These are phyloP conservation scores for Diaporthe sp. DNA, from an alignment of 2,329 filamentous ascomycete genomes.

Conservation along the genomic window DNA sequence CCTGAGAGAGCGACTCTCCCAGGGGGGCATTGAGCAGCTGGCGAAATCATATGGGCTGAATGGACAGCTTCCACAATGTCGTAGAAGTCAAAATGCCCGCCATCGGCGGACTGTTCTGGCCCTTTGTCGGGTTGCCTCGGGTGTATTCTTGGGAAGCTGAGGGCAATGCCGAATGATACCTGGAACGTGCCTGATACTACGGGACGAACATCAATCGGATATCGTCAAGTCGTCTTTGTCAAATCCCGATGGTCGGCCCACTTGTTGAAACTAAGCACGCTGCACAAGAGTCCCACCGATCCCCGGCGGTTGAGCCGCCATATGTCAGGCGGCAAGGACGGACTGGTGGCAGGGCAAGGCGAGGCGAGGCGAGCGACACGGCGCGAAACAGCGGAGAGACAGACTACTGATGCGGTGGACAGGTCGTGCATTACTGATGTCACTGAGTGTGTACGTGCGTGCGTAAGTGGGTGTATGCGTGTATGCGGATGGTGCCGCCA, in stretches of 20 bases:
- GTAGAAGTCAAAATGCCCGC: not conserved
- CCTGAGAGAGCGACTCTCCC: not conserved
- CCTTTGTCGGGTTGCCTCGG: not conserved
- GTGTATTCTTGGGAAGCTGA: not conserved
- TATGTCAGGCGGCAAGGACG: not conserved
- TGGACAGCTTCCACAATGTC: not conserved
- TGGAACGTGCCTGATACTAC: not conserved
- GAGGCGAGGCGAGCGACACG: conserved; percentile 8
- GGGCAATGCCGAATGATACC: not conserved
- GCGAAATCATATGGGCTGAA: not conserved
- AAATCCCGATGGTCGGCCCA: not conserved
- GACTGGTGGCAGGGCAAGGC: conserved; percentile 17
- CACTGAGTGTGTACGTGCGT: not conserved
- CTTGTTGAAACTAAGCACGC: not conserved
- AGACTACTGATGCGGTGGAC: not conserved
- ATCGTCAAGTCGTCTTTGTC: not conserved
- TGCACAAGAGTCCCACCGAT: not conserved
- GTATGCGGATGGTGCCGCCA: conserved; percentile 1
- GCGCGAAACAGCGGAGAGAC: conserved; percentile 27
- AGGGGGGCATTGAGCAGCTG: not conserved
- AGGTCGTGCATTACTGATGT: conserved; percentile 6
- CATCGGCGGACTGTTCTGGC: not conserved
- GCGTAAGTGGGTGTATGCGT: too few relatives aligned
- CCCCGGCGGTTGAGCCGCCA: not conserved
- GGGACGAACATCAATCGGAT: not conserved